Evolutionary conservation across 208 protist species (phyloP).

Genomic region (Crithidia thermophila): DNA sequence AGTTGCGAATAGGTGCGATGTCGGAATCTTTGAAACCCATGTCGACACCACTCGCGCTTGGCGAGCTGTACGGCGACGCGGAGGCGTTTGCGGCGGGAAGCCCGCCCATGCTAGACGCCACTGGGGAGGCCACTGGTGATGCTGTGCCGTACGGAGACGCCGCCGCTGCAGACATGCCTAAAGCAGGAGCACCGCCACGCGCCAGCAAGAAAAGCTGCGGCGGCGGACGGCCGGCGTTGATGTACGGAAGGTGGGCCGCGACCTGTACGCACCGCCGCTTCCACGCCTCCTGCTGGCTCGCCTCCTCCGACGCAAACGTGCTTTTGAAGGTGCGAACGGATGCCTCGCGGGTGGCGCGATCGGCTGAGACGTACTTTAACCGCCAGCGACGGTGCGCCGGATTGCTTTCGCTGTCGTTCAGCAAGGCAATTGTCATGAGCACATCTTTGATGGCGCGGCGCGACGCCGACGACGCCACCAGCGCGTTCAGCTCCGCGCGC

Average conservation of each 20-base stretch:
- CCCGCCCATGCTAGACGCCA: background rate
- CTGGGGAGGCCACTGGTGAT: background rate
- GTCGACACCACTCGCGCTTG: background rate
- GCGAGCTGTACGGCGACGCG: conserved; percentile 21
- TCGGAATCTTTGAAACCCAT: conserved; percentile 43
- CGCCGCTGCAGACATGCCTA: background rate
- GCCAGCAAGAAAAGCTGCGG: conserved; percentile 38
- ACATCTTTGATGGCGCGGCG: conserved; percentile 69
- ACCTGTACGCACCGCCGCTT: conserved; percentile 40
- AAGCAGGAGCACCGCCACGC: conserved; percentile 12
- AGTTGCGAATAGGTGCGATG: conserved; percentile 55
- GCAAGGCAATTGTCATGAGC: conserved; percentile 49
- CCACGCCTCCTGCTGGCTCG: conserved; percentile 58
- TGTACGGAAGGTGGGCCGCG: conserved; percentile 45
- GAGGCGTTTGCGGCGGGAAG: background rate
- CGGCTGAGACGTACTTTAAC: conserved; percentile 53
- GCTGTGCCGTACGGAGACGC: conserved; percentile 18
- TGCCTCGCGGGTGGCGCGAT: conserved; percentile 19
- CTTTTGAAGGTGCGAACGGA: conserved; percentile 31
- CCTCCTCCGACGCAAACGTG: conserved; percentile 46
- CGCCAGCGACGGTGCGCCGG: conserved; percentile 66
- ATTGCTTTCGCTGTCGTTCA: conserved; percentile 55
- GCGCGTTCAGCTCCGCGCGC: conserved; percentile 62
- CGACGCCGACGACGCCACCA: conserved; percentile 41
- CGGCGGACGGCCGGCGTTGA: conserved; percentile 39